Percentiles rank a stretch among this genome's conserved stretches.
Conservation (phyloP, 306 rosid genomes). For the Dryas alaskensis region DNA sequence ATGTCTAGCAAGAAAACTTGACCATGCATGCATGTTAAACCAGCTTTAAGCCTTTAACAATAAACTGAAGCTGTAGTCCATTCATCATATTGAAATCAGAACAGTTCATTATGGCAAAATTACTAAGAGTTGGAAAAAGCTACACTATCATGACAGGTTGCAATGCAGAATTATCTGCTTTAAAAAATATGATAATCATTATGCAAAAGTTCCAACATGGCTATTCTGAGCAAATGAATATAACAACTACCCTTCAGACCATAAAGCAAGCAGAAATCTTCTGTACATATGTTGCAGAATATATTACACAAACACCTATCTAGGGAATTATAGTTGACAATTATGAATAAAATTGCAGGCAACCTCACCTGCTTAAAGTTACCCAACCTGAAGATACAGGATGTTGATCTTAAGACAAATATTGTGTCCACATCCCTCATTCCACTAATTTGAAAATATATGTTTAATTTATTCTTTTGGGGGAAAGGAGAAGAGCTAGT, state of each 20-base stretch:
- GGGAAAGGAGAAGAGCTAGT: background rate
- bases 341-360: background rate
- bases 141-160: background rate
- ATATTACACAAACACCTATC: background rate
- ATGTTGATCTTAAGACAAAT: background rate
- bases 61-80: background rate
- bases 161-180: background rate
- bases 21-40: background rate
- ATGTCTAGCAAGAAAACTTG: background rate
- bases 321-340: background rate
- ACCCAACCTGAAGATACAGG: background rate
- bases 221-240: background rate
- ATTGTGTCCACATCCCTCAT: background rate
- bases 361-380: conserved; percentile 1
- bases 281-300: background rate
- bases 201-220: background rate
- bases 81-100: conserved; percentile 1
- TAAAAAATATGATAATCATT: background rate
- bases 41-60: background rate
- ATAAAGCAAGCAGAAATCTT: conserved; percentile 6
- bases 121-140: conserved; percentile 9
- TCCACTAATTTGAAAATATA: background rate
- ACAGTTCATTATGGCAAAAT: background rate
- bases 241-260: background rate
- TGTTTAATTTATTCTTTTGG: background rate